Conservation (phyloP, 2,329 filamentous ascomycete genomes). For the Exophiala sp. region DNA sequence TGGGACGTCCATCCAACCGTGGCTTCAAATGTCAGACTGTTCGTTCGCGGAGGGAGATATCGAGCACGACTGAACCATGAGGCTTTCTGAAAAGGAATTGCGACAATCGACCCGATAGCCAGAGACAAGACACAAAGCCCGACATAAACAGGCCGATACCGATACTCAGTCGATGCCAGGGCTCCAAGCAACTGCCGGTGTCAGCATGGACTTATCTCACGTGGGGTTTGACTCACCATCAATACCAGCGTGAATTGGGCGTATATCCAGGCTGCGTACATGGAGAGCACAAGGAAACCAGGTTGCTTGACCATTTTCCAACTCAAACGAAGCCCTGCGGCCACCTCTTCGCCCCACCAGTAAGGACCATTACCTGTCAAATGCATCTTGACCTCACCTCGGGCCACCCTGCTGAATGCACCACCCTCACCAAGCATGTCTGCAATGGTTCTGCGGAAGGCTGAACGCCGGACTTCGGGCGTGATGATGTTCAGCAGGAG, state of each 20-base stretch:
- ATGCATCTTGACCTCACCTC: constrained; percentile 72
- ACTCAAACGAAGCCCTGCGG: constrained; percentile 61
- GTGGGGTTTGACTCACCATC: constrained; percentile 44
- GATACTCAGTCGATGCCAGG: constrained; percentile 63
- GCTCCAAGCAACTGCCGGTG: constrained; percentile 56
- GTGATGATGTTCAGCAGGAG: constrained; percentile 64
- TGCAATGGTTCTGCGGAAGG: constrained; percentile 61
- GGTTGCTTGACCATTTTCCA: constrained; percentile 67
- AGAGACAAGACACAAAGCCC: constrained; percentile 62
- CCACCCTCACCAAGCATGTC: constrained; percentile 46
- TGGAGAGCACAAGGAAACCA: constrained; percentile 63
- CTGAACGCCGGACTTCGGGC: constrained; percentile 65
- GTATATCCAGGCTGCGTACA: constrained; percentile 75
- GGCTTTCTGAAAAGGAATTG: constrained; percentile 68
- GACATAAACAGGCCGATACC: constrained; percentile 57
- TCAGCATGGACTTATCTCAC: background rate
- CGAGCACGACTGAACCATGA: constrained; percentile 62
- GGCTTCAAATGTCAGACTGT: constrained; percentile 61
- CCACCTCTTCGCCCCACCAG: constrained; percentile 72
- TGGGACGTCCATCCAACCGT: constrained; percentile 66
- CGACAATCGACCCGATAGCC: constrained; percentile 61
- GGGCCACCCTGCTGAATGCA: constrained; percentile 48
- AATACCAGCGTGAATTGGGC: constrained; percentile 69
- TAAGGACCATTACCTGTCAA: constrained; percentile 63
- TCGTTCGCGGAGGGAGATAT: constrained; percentile 53